Evolutionary conservation across 2,329 filamentous ascomycete species (phyloP).

Genomic region (Neodidymelliopsis sp.): DNA sequence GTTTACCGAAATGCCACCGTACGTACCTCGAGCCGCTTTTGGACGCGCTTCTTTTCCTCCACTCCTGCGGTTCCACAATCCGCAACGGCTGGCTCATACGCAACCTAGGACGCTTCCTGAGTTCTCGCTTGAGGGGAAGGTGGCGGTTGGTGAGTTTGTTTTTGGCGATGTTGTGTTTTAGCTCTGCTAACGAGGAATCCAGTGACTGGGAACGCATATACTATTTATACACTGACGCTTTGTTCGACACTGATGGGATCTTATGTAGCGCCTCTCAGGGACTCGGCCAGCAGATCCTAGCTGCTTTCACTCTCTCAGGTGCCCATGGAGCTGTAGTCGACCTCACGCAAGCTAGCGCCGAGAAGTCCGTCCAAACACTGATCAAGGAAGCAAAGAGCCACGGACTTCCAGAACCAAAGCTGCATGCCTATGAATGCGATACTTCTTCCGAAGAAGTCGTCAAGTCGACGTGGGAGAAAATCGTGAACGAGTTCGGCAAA

Average conservation of each 20-base stretch:
- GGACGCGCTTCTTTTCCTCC: conserved; percentile 7
- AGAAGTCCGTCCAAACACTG: no score
- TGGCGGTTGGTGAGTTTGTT: conserved; percentile 20
- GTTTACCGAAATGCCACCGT: conserved; percentile 21
- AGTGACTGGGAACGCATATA: no score
- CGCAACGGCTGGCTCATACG: conserved; percentile 19
- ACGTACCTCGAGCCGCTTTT: conserved; percentile 13
- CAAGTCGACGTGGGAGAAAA: conserved; percentile 43
- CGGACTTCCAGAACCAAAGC: conserved; percentile 30
- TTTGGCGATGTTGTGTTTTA: no score
- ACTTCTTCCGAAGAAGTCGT: conserved; percentile 49
- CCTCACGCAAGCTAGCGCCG: no score
- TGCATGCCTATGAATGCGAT: conserved; percentile 51
- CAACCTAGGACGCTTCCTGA: conserved; percentile 22
- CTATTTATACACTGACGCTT: no score
- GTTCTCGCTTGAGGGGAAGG: conserved; percentile 26
- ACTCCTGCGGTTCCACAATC: neutral
- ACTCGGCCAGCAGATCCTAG: no score
- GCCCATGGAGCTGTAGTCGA: no score
- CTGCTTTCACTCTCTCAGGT: no score
- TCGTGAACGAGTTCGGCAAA: conserved; percentile 44
- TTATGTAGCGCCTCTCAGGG: no score
- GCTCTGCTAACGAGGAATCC: no score
- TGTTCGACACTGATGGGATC: no score
- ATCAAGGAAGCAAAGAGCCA: no score